Conservation (phyloP, 805 yeast genomes). For the Cyberlindnera japonica region DNA sequence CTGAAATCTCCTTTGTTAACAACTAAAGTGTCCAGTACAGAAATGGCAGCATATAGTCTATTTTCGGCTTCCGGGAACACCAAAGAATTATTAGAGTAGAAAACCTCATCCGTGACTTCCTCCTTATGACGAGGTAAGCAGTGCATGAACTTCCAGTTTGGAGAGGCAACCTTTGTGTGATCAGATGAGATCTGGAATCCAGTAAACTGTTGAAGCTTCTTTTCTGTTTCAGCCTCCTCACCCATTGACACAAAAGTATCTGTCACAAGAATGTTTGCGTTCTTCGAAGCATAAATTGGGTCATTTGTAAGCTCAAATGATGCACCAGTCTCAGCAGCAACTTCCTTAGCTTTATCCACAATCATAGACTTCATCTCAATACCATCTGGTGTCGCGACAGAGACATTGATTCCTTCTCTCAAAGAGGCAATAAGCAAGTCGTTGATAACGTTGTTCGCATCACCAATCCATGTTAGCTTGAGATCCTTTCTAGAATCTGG, state of each 20-base stretch:
- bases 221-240: constrained; percentile 73
- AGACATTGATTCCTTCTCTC: constrained; percentile 76
- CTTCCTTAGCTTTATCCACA: constrained; percentile 46
- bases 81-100: constrained; percentile 75
- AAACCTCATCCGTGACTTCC: constrained; percentile 92
- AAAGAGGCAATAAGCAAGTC: constrained; percentile 87
- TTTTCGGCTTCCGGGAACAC: constrained; percentile 97
- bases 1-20: constrained; percentile 68
- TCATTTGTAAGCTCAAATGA: constrained; percentile 60
- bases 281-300: constrained; percentile 67
- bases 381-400: constrained; percentile 81
- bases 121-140: constrained; percentile 94
- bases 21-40: constrained; percentile 87
- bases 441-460: constrained; percentile 91
- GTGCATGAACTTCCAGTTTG: constrained; percentile 92
- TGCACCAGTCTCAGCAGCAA: constrained; percentile 50
- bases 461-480: constrained; percentile 94
- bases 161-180: constrained; percentile 55
- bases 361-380: constrained; percentile 60
- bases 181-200: constrained; percentile 82
- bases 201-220: constrained; percentile 72
- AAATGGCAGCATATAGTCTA: constrained; percentile 92
- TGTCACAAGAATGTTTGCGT: constrained; percentile 83
- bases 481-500: constrained; percentile 48
- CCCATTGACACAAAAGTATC: constrained; percentile 99